Evolutionary conservation across 257 asterid species (phyloP).

Genomic region (Catharanthus roseus): DNA sequence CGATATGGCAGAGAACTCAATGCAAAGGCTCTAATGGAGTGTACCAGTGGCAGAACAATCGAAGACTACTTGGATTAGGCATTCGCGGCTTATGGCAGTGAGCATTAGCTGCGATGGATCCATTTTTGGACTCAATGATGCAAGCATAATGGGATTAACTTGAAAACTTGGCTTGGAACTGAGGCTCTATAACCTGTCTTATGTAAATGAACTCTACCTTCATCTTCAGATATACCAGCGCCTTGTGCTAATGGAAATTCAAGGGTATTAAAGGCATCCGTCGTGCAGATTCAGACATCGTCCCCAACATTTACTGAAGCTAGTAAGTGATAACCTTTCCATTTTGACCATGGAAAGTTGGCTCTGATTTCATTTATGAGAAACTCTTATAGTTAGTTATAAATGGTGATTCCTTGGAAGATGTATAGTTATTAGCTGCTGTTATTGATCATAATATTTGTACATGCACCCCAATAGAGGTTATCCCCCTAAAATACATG

Average conservation of each 20-base stretch:
- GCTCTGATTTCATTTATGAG: slow-evolving; percentile 1
- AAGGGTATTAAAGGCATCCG: not conserved
- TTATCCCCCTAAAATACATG: not conserved
- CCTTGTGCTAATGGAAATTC: not conserved
- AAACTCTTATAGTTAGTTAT: not conserved
- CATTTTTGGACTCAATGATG: not conserved
- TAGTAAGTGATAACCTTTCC: not conserved
- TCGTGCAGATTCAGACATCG: not conserved
- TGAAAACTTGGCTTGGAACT: not conserved
- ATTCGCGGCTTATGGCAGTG: not conserved
- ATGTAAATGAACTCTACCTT: not conserved
- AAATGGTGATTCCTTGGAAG: not conserved
- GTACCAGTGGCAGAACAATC: slow-evolving; percentile 18
- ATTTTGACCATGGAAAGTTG: slow-evolving; percentile 1
- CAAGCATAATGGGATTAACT: not conserved
- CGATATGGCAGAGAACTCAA: slow-evolving; percentile 23
- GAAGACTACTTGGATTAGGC: slow-evolving; percentile 17
- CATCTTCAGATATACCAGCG: not conserved
- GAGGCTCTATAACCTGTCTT: not conserved
- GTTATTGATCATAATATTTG: not conserved
- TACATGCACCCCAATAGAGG: slow-evolving; percentile 13
- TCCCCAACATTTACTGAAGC: not conserved
- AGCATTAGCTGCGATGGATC: not conserved
- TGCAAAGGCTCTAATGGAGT: slow-evolving; percentile 18
- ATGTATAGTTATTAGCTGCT: slow-evolving; percentile 9